These are phyloP conservation scores for Exserohilum turcica DNA, from an alignment of 2,329 filamentous ascomycete genomes.

Conservation along the genomic window DNA sequence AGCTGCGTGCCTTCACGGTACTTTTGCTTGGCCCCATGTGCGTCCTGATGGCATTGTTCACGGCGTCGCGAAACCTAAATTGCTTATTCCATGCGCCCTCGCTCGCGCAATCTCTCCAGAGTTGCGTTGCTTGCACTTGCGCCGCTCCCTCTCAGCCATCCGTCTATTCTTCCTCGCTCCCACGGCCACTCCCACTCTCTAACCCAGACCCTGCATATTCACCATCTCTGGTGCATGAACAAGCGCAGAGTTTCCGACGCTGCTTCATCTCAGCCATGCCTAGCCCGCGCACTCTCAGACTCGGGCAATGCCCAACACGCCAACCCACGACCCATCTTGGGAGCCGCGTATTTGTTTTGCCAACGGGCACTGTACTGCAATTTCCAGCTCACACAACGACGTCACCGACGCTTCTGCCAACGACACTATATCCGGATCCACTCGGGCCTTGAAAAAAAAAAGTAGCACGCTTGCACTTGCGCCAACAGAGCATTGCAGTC, in stretches of 20 bases:
- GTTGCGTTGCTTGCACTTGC: background rate
- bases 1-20: background rate
- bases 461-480: too few relatives aligned
- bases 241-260: constrained; percentile 6
- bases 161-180: background rate
- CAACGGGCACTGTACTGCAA: background rate
- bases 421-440: background rate
- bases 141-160: background rate
- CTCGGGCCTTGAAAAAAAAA: background rate
- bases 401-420: background rate
- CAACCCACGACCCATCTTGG: background rate
- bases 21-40: constrained; percentile 4
- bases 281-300: background rate
- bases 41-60: background rate
- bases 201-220: constrained; percentile 11
- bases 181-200: background rate
- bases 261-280: background rate
- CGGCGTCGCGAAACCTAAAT: background rate
- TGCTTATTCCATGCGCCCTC: constrained; percentile 2
- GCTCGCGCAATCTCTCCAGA: background rate
- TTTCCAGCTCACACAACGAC: background rate
- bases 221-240: background rate
- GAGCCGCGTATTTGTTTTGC: background rate
- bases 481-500: background rate
- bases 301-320: background rate